Base-by-base conservation (phyloP, 2,329 filamentous ascomycete species). In the Fusarium paranaense region DNA sequence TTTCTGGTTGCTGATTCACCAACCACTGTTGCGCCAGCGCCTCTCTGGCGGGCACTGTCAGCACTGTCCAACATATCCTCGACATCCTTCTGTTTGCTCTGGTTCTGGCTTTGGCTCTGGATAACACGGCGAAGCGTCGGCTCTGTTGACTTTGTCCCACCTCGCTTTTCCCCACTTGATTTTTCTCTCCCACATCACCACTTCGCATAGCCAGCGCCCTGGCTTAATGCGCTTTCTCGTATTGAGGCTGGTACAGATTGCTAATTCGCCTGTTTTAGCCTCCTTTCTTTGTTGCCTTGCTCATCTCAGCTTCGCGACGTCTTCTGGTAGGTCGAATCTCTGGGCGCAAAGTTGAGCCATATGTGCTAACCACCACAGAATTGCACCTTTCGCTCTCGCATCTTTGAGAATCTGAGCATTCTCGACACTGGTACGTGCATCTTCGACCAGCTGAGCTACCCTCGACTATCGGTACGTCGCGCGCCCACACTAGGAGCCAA, bases 231-330 rank as follows among this genome's bases (percentile, higher is more conserved):
- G 38, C 40, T 20, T 14, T 20, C 37, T 52, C 11, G 33, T 20
- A 22, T 45, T 56, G 57, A 9, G 52, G 16, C 52, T 32, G 32
- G 42, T 27, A 13, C 38, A 38, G 38, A 11, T 75, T 32, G 63
- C 72, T 76, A 56, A 73, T 30, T 40, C 33, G 33, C 42, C 40
- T 25, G 37, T 7, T 42, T 52, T 64, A 71, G 76, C 60, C 68
- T 63, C 66, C 37, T 66, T 65, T 74, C 58, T 52, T 66, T 50
- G 75, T 76, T 74, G 69, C 72, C 58, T 71, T 63, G 73, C 74
- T 73, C 61, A 37, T 45, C 70, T 58, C 58, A 77, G 76, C 75
- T 58, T 67, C 27, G 75, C 72, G 71, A 75, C 76, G 60, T 67
- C 62, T 70, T 69, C 64, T 59, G 40, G 69, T 73, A 63, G 16